Percentiles rank a stretch among this genome's conserved stretches.
phyloP scores from a whole-genome alignment of 169 alveolate genomes.

The Plasmodium sp. region DNA sequence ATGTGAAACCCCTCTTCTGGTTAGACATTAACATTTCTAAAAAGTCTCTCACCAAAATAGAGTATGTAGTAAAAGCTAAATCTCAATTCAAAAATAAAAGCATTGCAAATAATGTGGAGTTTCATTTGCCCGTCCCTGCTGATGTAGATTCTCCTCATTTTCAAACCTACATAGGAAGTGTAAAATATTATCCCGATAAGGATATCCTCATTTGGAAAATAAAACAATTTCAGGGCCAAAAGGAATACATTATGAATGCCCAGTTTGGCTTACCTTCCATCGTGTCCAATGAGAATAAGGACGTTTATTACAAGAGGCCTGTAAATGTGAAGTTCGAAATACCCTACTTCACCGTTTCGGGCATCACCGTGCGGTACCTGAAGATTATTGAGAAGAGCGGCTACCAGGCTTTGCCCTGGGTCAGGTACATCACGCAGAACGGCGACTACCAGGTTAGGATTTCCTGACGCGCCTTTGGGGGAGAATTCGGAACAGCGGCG shows the following conservation, averaged over 20 bases:
- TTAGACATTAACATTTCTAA: slow-evolving; percentile 95
- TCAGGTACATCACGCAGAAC: slow-evolving; percentile 98
- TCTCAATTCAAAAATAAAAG: slow-evolving; percentile 94
- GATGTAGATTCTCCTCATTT: slow-evolving; percentile 97
- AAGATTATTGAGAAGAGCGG: slow-evolving; percentile 98
- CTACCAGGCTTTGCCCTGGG: slow-evolving; percentile 99
- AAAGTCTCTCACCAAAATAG: slow-evolving; percentile 93
- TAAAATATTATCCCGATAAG: slow-evolving; percentile 96
- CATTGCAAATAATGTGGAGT: slow-evolving; percentile 97
- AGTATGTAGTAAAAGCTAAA: slow-evolving; percentile 94
- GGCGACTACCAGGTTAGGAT: slow-evolving; percentile 99
- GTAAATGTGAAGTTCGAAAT: slow-evolving; percentile 98
- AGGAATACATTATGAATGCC: slow-evolving; percentile 97
- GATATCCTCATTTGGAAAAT: slow-evolving; percentile 97
- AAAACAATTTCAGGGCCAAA: slow-evolving; percentile 98
- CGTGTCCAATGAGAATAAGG: slow-evolving; percentile 90
- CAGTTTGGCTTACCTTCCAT: slow-evolving; percentile 98
- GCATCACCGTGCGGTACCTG: slow-evolving; percentile 97
- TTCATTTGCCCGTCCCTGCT: slow-evolving; percentile 98
- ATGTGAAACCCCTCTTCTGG: slow-evolving; percentile 97
- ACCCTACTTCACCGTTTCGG: slow-evolving; percentile 99
- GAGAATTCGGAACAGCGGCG: neutral
- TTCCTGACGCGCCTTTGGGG: slow-evolving; percentile 78
- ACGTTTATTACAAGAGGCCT: slow-evolving; percentile 94
- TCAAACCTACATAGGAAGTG: slow-evolving; percentile 97